These are phyloP conservation scores for Rickenella mellea DNA, from an alignment of 768 basidiomycete species.

Conservation along the genomic window DNA sequence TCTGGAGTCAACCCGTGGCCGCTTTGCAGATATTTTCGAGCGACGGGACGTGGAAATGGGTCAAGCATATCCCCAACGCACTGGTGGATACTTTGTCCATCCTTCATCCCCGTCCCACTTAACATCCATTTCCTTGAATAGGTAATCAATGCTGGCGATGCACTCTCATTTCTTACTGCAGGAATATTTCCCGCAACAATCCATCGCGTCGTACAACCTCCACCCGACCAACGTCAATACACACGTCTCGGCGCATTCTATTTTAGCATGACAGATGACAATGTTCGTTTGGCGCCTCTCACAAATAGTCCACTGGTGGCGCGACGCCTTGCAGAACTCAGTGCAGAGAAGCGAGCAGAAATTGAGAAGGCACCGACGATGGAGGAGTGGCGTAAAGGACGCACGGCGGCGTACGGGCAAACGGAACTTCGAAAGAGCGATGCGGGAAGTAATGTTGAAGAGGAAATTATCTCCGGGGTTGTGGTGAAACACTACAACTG, in stretches of 20 bases:
- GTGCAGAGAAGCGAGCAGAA: constrained; percentile 17
- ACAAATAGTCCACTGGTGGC: constrained; percentile 22
- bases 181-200: constrained; percentile 27
- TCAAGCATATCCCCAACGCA: constrained; percentile 49
- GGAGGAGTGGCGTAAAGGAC: constrained; percentile 21
- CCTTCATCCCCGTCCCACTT: neutral
- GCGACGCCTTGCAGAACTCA: constrained; percentile 20
- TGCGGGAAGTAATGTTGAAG: constrained; percentile 19
- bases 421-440: constrained; percentile 19
- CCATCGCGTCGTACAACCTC: constrained; percentile 28
- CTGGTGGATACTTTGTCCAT: constrained; percentile 26
- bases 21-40: constrained; percentile 46
- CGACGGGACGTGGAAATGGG: constrained; percentile 48
- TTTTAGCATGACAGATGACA: constrained; percentile 24
- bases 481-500: constrained; percentile 24
- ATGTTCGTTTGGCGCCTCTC: constrained; percentile 19
- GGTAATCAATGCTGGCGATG: constrained; percentile 53
- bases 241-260: constrained; percentile 25
- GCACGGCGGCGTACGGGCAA: constrained; percentile 21
- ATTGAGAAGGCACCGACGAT: constrained; percentile 18
- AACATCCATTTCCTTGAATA: constrained; percentile 2
- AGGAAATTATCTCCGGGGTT: constrained; percentile 22
- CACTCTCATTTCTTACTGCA: constrained; percentile 22
- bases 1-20: constrained; percentile 54
- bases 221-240: constrained; percentile 22